Evolutionary conservation across 192 early-diverging fungal genomes (phyloP).

Genomic region (Oehlia diaphana): DNA sequence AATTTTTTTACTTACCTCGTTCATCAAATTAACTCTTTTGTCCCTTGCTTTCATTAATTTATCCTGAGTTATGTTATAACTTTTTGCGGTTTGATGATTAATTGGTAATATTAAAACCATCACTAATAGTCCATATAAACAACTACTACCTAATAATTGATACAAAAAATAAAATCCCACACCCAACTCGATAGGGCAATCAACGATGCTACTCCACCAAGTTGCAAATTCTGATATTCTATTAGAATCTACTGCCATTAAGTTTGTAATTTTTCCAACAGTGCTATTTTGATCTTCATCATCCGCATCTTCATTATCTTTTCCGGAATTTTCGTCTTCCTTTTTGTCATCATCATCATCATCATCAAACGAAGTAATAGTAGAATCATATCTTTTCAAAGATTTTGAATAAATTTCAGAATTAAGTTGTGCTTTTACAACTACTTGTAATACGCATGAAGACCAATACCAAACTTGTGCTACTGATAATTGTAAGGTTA

Average conservation of each 20-base stretch:
- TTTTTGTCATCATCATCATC: not conserved
- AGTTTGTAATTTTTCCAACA: conserved; percentile 70
- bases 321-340: conserved; percentile 20
- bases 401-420: conserved; percentile 69
- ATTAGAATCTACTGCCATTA: conserved; percentile 73
- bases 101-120: conserved; percentile 47
- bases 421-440: conserved; percentile 51
- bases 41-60: conserved; percentile 63
- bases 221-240: conserved; percentile 57
- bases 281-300: conserved; percentile 34
- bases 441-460: not conserved
- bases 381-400: conserved; percentile 52
- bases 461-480: conserved; percentile 15
- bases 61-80: conserved; percentile 51
- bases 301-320: conserved; percentile 11
- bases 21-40: conserved; percentile 59
- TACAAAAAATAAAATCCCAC: conserved; percentile 73
- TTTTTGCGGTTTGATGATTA: conserved; percentile 20
- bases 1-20: conserved; percentile 50
- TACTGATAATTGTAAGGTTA: not conserved
- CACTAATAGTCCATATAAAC: conserved; percentile 35
- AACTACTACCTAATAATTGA: conserved; percentile 66
- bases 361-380: conserved; percentile 25
- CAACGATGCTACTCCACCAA: conserved; percentile 56
- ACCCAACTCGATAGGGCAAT: conserved; percentile 58